Conservation (phyloP, 176 grass and related monocot species). For the Oryza punctata region DNA sequence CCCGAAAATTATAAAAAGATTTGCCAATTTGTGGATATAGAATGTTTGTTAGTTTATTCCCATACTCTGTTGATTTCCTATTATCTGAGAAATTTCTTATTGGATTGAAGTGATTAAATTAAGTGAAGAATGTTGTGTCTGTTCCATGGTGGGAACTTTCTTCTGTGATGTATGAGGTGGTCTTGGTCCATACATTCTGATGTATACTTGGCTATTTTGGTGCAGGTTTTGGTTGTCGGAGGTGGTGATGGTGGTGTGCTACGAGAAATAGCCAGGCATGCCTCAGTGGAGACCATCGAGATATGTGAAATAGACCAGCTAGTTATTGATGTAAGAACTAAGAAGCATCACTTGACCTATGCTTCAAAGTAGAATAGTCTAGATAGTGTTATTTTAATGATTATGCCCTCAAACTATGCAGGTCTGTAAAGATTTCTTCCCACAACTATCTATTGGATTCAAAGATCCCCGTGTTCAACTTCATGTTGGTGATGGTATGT, state of each 20-base stretch:
- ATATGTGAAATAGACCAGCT: slow-evolving; percentile 95
- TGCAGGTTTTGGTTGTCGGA: slow-evolving; percentile 90
- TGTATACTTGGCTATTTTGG: not conserved
- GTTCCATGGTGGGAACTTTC: not conserved
- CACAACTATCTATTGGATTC: slow-evolving; percentile 68
- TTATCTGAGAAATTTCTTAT: not conserved
- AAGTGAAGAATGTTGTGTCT: not conserved
- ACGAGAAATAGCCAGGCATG: slow-evolving; percentile 74
- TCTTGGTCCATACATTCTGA: not conserved
- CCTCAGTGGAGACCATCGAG: slow-evolving; percentile 84
- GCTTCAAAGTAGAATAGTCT: not conserved
- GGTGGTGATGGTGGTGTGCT: slow-evolving; percentile 95
- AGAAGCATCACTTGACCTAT: slow-evolving; percentile 29
- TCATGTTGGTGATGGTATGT: slow-evolving; percentile 89
- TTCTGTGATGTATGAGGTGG: not conserved
- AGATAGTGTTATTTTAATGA: not conserved
- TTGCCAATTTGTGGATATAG: not conserved
- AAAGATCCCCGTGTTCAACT: slow-evolving; percentile 83
- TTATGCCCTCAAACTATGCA: slow-evolving; percentile 26
- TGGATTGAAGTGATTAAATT: not conserved
- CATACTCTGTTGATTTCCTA: not conserved
- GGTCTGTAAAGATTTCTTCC: slow-evolving; percentile 92
- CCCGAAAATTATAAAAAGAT: slow-evolving; percentile 57
- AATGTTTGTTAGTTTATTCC: not conserved
- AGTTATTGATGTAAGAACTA: slow-evolving; percentile 93